Evolutionary conservation across 2,329 filamentous ascomycete genomes (phyloP), one percentile per base, ranked within the genome.

Genomic region (Aspergillus brunneoviolaceus): DNA sequence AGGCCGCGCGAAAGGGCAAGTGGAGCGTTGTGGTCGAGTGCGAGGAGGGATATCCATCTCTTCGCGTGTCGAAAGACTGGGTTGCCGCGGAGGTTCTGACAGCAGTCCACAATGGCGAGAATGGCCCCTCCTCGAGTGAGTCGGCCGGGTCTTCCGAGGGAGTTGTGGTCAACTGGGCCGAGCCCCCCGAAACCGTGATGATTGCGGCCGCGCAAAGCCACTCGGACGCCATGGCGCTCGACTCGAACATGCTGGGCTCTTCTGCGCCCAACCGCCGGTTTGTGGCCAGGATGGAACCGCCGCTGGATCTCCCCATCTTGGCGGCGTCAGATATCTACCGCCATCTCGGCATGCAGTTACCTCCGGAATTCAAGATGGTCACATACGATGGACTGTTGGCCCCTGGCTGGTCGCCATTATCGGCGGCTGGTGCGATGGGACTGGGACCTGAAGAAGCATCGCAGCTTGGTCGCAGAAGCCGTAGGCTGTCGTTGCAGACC

Each of bases 41-140:
- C 60, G 78, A 80, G 69, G 72, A 76, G 56, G 79, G 78, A 3
- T 77, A 77, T 57, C 79, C 78, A 2, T 76, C 77, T 7, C 72
- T 80, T 39, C 73, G 76, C 16, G 72, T 79, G 21, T 78, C 77
- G 6, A 78, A 78, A 63, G 71, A 79, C 23, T 81, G 79, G 79
- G 67, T 80, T 14, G 72, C 70, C 16, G 64, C 67, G 3, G 72
- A 77, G 14, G 66, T 72, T 9, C 70, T 80, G 25, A 72, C 71
- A 19, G 57, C 60, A 12, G 66, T 67, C 10, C 64, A 72, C 42
- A 68, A 63, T 45, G 42, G 49, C 53, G 54, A 62, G 9, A 68
- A 66, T n/a, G 68, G 67, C n/a, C 57, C 64, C 4, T 62, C 65
- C 25, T 61, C 67, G n/a, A 65, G 55, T 51, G 65, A 66, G 23